Evolutionary conservation across 495 filamentous ascomycete species (phyloP), one percentile per base, ranked within the genome.

Genomic region (Barbatosphaeria neglecta): DNA sequence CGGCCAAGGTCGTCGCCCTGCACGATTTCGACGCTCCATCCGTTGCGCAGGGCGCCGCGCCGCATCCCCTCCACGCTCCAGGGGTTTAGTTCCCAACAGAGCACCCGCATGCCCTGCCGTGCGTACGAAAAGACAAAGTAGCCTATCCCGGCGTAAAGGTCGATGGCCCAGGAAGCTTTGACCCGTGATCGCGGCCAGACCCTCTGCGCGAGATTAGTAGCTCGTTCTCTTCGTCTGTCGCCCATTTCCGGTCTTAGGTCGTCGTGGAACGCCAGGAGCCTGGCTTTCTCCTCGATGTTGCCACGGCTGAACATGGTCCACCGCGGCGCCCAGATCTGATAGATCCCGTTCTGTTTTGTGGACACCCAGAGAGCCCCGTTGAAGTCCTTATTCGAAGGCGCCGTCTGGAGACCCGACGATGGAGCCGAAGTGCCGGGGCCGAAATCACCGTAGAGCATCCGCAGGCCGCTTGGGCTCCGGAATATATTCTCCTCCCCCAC

Each of bases 271-370:
- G 38, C 47, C 22, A 90, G 61, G 1, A 96, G 61, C 9, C 90
- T 69, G 0, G 83, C 78, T 55, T 96, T 96, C 63, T 96, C 90
- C n/a, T 74, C 81, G 41, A 94, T 64, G 56, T 95, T 95, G 8
- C 90, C 90, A 1, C 86, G 73, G 6, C 78, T 84, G 59, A 96
- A 96, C 90, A 96, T 95, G 13, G 87, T 94, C 64, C 86, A 85
- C 0, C 78, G 63, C 13, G 90, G 90, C 4, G 87, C 81, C 89
- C 89, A 96, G 23, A 72, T 81, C 63, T 96, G 90, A n/a, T 63
- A 57, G 43, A 96, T 83, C 8, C 80, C 80, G 57, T 90, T 85
- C 58, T 95, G 90, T 20, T 68, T 75, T 6, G 79, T 74, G 0
- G 76, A 76, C 4, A 78, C 79, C 87, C 88, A 96, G 52, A 93